Evolutionary conservation across 345 rosid species (phyloP).

Genomic region (Ricinus communis): DNA sequence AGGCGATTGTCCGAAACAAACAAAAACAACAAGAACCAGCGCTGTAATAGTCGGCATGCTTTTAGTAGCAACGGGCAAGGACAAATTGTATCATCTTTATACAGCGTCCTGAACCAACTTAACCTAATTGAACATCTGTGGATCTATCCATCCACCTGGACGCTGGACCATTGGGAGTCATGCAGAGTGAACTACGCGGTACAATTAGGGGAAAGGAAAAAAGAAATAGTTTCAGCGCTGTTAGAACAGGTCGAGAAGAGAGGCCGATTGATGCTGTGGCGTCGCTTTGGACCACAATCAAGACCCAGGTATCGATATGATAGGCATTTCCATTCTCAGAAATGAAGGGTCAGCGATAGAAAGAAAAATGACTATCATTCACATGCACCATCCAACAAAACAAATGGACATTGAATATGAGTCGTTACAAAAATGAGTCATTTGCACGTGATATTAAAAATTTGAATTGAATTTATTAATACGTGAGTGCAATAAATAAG

Average conservation of each 20-base stretch:
- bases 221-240: neutral
- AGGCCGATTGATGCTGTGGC: neutral
- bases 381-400: slow-evolving; percentile 18
- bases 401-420: neutral
- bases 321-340: neutral
- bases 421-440: neutral
- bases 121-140: neutral
- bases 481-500: no score
- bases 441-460: no score
- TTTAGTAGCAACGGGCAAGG: no score
- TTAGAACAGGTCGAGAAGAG: neutral
- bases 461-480: no score
- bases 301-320: no score
- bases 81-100: no score
- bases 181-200: no score
- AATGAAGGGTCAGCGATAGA: neutral
- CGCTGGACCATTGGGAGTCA: no score
- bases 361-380: slow-evolving; percentile 9
- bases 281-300: neutral
- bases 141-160: neutral
- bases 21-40: no score
- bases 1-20: no score
- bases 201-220: no score
- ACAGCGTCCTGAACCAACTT: neutral
- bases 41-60: no score